These are phyloP conservation scores for Steccherinum ochraceum DNA, from an alignment of 768 basidiomycete genomes.

Conservation along the genomic window DNA sequence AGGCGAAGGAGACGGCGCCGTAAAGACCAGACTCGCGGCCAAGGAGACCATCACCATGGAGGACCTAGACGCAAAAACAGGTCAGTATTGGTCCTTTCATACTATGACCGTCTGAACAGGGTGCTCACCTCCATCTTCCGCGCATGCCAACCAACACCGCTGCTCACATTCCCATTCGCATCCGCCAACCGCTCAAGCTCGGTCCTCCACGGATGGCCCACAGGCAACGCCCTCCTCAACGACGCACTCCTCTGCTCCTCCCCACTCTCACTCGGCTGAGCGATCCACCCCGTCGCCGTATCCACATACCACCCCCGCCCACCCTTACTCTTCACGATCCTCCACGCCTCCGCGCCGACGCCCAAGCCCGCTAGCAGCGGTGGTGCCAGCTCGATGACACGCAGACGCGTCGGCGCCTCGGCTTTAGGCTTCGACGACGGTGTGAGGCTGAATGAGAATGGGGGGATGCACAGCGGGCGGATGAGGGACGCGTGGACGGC, in stretches of 20 bases:
- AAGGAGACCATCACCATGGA: constrained; percentile 87
- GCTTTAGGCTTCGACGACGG: constrained; percentile 22
- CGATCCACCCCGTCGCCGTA: constrained; percentile 77
- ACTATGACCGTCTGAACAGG: constrained; percentile 3
- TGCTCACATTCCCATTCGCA: constrained; percentile 85
- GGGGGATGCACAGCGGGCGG: constrained; percentile 72
- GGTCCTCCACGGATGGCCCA: constrained; percentile 58
- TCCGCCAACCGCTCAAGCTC: constrained; percentile 71
- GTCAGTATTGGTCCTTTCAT: no score
- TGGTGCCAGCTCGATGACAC: constrained; percentile 82
- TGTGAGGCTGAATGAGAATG: constrained; percentile 56
- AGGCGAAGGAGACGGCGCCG: constrained; percentile 91
- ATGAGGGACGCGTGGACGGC: constrained; percentile 74
- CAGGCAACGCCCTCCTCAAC: constrained; percentile 52
- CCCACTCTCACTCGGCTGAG: constrained; percentile 20
- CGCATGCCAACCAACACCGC: constrained; percentile 91
- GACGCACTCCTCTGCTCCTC: constrained; percentile 31
- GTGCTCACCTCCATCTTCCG: constrained; percentile 89
- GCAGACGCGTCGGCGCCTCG: constrained; percentile 62
- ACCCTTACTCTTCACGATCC: constrained; percentile 86
- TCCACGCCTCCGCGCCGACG: constrained; percentile 79
- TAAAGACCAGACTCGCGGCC: constrained; percentile 92
- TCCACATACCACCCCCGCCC: constrained; percentile 95
- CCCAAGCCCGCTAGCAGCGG: constrained; percentile 67
- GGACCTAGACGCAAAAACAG: constrained; percentile 38